These are phyloP conservation scores for Apiotrichum gracile DNA, from an alignment of 1,284 basidiomycete species.

Conservation along the genomic window DNA sequence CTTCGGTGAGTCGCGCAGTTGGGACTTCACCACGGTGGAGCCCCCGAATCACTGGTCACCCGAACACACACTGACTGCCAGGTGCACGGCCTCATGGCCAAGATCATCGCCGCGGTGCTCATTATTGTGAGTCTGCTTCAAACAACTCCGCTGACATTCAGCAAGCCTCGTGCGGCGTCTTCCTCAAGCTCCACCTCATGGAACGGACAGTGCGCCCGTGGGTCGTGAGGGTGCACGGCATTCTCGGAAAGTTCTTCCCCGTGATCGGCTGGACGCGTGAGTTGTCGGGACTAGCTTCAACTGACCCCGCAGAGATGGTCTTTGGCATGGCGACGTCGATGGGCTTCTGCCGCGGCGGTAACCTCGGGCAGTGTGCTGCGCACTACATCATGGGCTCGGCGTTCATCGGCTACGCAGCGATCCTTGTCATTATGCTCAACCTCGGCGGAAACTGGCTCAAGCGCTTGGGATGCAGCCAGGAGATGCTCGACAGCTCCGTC, in stretches of 20 bases:
- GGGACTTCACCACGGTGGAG: no score
- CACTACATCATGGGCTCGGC: constrained; percentile 85
- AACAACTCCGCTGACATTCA: constrained; percentile 2
- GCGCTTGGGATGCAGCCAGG: constrained; percentile 55
- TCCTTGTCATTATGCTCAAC: constrained; percentile 76
- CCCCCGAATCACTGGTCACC: no score
- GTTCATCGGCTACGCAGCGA: constrained; percentile 78
- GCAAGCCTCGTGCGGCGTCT: constrained; percentile 74
- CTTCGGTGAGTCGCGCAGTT: constrained; percentile 49
- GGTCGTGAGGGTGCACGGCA: constrained; percentile 66
- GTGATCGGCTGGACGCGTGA: constrained; percentile 80
- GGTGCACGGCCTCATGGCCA: constrained; percentile 63
- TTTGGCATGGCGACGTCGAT: constrained; percentile 46
- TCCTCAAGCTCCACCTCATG: constrained; percentile 87
- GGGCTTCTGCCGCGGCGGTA: constrained; percentile 61
- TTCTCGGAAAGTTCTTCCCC: constrained; percentile 79
- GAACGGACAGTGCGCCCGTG: constrained; percentile 70
- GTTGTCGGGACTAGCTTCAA: constrained; percentile 46
- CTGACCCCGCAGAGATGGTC: constrained; percentile 49
- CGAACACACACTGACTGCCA: no score
- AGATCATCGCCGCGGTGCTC: constrained; percentile 63
- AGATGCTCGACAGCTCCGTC: constrained; percentile 85
- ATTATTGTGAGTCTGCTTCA: constrained; percentile 36
- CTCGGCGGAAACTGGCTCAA: constrained; percentile 78
- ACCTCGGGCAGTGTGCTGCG: constrained; percentile 72